Evolutionary conservation across 345 rosid species (phyloP).

Genomic region (Diplotaxis tenuifolia): DNA sequence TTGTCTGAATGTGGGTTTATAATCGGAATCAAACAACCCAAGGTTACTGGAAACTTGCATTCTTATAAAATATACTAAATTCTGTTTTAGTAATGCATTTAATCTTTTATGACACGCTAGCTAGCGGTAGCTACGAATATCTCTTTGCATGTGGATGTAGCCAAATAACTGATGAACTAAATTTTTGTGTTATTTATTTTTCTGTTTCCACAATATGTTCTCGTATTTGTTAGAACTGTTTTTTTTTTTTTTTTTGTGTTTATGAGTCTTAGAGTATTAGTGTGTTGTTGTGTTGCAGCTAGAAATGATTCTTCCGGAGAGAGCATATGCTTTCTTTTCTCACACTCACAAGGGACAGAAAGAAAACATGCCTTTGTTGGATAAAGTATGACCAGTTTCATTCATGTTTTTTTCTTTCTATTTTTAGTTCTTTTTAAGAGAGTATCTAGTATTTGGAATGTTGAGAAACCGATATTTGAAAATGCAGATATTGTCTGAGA

Average conservation of each 20-base stretch:
- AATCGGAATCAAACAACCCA: slow-evolving; percentile 79
- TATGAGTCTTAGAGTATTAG: neutral
- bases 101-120: neutral
- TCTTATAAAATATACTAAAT: neutral
- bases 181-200: neutral
- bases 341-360: slow-evolving; percentile 90
- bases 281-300: slow-evolving; percentile 48
- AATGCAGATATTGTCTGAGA: slow-evolving; percentile 61
- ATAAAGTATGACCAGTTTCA: slow-evolving; percentile 50
- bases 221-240: too few species aligned
- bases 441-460: too few species aligned
- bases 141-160: neutral
- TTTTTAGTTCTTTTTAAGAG: neutral
- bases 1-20: slow-evolving; percentile 86
- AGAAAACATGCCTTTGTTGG: slow-evolving; percentile 80
- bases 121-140: neutral
- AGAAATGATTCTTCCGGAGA: slow-evolving; percentile 71
- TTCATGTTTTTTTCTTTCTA: neutral
- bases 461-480: too few species aligned
- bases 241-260: neutral
- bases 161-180: neutral
- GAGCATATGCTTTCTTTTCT: slow-evolving; percentile 90
- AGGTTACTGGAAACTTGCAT: slow-evolving; percentile 38
- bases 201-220: neutral
- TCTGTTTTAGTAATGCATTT: neutral